These are phyloP conservation scores for Lipomyces yamadae DNA, from an alignment of 805 yeast species.

Conservation along the genomic window DNA sequence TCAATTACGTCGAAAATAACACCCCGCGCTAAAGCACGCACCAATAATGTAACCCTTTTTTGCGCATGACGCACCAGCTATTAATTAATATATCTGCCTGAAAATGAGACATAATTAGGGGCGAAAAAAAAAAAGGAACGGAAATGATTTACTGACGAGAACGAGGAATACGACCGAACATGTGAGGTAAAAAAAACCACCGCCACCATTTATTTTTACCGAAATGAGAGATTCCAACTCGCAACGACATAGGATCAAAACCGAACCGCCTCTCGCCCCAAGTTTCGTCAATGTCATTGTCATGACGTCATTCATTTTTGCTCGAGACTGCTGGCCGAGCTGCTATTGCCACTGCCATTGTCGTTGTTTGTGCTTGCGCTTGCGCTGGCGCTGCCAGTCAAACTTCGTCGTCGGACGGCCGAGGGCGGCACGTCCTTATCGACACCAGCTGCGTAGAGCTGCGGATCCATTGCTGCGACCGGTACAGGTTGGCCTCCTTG, in stretches of 20 bases:
- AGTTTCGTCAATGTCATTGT: background rate
- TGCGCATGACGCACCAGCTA: background rate
- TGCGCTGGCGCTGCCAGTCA: conserved; percentile 35
- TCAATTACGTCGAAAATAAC: background rate
- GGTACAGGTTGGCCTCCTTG: background rate
- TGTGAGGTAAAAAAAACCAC: conserved; percentile 1
- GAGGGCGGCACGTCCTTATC: conserved; percentile 8
- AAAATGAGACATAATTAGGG: background rate
- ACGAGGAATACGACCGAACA: background rate
- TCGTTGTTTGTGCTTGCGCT: conserved; percentile 33
- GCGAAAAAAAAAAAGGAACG: background rate
- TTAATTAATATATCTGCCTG: conserved; percentile 1
- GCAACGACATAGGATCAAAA: background rate
- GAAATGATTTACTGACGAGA: background rate
- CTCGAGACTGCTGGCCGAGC: conserved; percentile 36
- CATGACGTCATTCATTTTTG: conserved; percentile 20
- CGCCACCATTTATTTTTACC: background rate
- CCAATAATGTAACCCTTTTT: background rate
- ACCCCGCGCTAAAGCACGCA: background rate
- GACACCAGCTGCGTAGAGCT: conserved; percentile 14
- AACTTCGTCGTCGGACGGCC: conserved; percentile 20
- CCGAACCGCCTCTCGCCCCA: background rate
- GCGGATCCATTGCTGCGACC: background rate
- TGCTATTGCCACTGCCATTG: conserved; percentile 33
- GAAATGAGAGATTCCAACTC: background rate